These are phyloP conservation scores for Hypoxylon sp. DNA, from an alignment of 2,329 filamentous ascomycete genomes.

Conservation along the genomic window DNA sequence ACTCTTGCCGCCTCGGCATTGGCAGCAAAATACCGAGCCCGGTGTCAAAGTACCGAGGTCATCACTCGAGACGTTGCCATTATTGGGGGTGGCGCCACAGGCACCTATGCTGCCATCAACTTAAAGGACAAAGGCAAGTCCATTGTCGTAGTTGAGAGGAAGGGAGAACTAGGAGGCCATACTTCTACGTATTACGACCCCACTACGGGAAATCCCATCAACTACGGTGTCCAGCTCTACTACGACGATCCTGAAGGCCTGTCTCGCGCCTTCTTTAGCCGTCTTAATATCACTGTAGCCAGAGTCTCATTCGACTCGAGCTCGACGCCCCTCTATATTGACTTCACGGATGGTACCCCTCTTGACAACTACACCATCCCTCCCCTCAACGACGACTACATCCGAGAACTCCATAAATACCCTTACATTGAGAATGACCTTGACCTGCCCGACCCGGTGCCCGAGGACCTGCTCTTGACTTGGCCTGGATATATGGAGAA, in stretches of 20 bases:
- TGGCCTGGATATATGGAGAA: slow-evolving; percentile 33
- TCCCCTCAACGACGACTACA: slow-evolving; percentile 26
- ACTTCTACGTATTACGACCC: slow-evolving; percentile 46
- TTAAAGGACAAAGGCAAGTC: slow-evolving; percentile 40
- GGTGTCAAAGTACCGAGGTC: slow-evolving; percentile 27
- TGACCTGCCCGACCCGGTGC: slow-evolving; percentile 36
- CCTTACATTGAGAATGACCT: slow-evolving; percentile 36
- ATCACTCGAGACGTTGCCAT: slow-evolving; percentile 46
- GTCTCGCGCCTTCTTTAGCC: slow-evolving; percentile 62
- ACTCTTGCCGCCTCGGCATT: slow-evolving; percentile 21
- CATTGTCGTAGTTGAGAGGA: slow-evolving; percentile 44
- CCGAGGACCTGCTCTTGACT: slow-evolving; percentile 41
- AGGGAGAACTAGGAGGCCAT: slow-evolving; percentile 44
- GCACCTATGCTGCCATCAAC: slow-evolving; percentile 46
- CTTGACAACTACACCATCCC: slow-evolving; percentile 30
- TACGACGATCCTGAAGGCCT: slow-evolving; percentile 47
- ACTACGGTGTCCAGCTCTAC: slow-evolving; percentile 45
- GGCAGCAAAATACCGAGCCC: slow-evolving; percentile 6
- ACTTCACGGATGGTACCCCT: slow-evolving; percentile 34
- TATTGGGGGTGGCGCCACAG: slow-evolving; percentile 45
- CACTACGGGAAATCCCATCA: slow-evolving; percentile 39
- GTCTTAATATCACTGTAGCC: slow-evolving; percentile 61
- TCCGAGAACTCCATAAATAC: slow-evolving; percentile 39
- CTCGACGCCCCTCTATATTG: slow-evolving; percentile 30
- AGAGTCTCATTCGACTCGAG: slow-evolving; percentile 3